phyloP scores from a whole-genome alignment of 352 stramenopile genomes.

The Aphanomyces stellatus region DNA sequence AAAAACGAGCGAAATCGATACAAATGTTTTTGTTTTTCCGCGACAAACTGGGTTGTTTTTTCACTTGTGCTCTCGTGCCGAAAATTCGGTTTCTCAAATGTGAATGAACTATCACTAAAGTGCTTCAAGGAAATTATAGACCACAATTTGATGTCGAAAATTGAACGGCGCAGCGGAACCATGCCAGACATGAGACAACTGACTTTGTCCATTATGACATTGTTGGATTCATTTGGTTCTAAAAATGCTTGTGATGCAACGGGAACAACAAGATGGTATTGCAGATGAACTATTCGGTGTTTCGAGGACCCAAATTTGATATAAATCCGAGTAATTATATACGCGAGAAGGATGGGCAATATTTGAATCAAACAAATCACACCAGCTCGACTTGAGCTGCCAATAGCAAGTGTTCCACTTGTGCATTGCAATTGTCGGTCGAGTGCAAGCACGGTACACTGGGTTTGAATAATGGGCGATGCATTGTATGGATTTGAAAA shows the following conservation, averaged over 20 bases:
- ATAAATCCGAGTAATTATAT: no score
- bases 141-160: constrained; percentile 2
- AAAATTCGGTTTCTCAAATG: background rate
- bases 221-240: background rate
- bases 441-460: background rate
- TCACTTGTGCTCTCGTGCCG: background rate
- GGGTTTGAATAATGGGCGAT: background rate
- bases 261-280: no score
- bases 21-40: no score
- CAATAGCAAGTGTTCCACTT: constrained; percentile 1
- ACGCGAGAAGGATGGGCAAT: background rate
- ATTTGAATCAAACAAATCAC: background rate
- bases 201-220: background rate
- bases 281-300: no score
- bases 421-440: background rate
- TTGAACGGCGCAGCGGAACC: background rate
- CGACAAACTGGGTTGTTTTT: no score
- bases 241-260: no score
- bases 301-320: no score
- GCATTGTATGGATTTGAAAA: background rate
- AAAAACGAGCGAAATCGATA: background rate
- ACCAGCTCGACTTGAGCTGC: background rate
- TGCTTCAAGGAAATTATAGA: background rate
- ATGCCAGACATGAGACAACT: background rate
- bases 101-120: background rate